Percentiles rank a stretch among this genome's conserved stretches.
Evolutionary conservation across 2,329 filamentous ascomycete genomes (phyloP).

Genomic region (Zasmidium cellare): DNA sequence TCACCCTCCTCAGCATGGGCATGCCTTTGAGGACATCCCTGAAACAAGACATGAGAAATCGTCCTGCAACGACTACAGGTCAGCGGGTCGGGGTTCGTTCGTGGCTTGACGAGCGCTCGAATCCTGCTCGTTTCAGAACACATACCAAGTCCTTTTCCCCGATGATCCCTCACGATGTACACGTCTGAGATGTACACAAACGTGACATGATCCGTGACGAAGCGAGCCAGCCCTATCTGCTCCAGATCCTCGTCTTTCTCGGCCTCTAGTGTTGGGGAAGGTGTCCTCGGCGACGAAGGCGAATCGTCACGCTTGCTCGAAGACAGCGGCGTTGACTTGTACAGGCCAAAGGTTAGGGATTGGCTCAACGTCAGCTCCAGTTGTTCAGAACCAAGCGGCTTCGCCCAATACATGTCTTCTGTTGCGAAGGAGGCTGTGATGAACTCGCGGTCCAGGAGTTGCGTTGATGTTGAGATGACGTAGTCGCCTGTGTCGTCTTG

Average conservation of each 20-base stretch:
- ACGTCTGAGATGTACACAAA: slow-evolving; percentile 31
- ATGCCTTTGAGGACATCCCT: slow-evolving; percentile 21
- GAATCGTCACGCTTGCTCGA: slow-evolving; percentile 5
- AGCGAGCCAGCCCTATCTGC: slow-evolving; percentile 31
- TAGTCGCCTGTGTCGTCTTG: background rate
- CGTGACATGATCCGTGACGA: slow-evolving; percentile 30
- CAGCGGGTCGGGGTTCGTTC: too few relatives aligned
- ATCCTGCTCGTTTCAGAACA: slow-evolving; percentile 17
- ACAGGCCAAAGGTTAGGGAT: slow-evolving; percentile 31
- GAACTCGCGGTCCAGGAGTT: slow-evolving; percentile 24
- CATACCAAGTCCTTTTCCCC: slow-evolving; percentile 23
- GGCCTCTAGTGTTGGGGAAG: slow-evolving; percentile 22
- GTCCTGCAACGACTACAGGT: background rate
- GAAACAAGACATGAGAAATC: slow-evolving; percentile 13
- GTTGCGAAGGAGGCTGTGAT: slow-evolving; percentile 29
- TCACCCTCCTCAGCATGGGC: slow-evolving; percentile 22
- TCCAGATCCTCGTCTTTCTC: slow-evolving; percentile 12
- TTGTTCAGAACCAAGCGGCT: slow-evolving; percentile 17
- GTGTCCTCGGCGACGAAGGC: slow-evolving; percentile 26
- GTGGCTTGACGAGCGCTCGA: too few relatives aligned
- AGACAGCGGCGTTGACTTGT: slow-evolving; percentile 11
- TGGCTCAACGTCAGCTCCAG: slow-evolving; percentile 25
- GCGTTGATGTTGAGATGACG: slow-evolving; percentile 20
- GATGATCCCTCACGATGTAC: slow-evolving; percentile 21
- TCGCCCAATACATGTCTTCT: slow-evolving; percentile 34